Evolutionary conservation across 257 asterid genomes (phyloP), one percentile per base, ranked within the genome.

Genomic region (Plantago major): DNA sequence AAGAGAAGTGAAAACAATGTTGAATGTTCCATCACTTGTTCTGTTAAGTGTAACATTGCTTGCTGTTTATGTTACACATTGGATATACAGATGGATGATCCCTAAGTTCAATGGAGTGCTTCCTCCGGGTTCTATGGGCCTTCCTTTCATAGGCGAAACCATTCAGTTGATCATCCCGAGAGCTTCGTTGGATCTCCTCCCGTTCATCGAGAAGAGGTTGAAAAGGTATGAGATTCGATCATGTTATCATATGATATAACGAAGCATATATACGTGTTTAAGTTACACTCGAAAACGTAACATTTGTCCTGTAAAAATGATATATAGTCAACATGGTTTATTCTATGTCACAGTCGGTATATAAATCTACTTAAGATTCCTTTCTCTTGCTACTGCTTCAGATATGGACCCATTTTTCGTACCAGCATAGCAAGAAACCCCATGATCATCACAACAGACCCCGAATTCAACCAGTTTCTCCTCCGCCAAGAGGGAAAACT

Each of bases 101-200:
- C 95, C 95, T 17, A 80, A 76, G 49, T 84, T 87, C 82, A 84
- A 62, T 52, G 95, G 95, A 10, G 71, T 75, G 3, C 84, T 87
- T 18, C 95, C 95, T 14, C 95, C 93, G 0, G 95, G 95, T 19
- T 84, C 95, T 18, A 82, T 84, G 89, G 95, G 95, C 3, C 67
- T 87, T 19, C 95, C 93, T 55, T 46, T 87, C 17, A 67, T 87
- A 3, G 95, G 95, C 0, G 93, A 87, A 68, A 82, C 88, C 10
- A 82, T 87, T 28, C 84, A 87, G 42, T 50, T 84, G 3, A 80
- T 87, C 16, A 73, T 87, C 30, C 85, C 95, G 7, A 82, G 78
- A 52, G 79, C 88, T 46, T 82, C 95, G 4, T 63, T 84, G 26
- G 90, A 82, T 59, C 86, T 87, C 71, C 89, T 89, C 10, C 88